These are phyloP conservation scores for Diaporthe humulicola DNA, from an alignment of 2,329 filamentous ascomycete genomes.

Conservation along the genomic window DNA sequence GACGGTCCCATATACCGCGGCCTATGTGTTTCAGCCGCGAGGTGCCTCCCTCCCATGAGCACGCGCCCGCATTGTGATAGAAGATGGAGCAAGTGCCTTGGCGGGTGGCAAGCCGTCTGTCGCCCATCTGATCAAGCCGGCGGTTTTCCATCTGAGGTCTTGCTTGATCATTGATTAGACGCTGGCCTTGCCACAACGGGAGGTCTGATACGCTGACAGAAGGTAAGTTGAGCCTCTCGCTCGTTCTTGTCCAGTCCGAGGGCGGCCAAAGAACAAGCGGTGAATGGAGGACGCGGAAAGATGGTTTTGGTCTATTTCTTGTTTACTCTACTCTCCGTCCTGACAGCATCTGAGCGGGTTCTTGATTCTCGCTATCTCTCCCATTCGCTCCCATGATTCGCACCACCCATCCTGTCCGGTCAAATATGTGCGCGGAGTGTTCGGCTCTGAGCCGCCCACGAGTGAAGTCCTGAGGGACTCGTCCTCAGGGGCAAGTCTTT, in stretches of 20 bases:
- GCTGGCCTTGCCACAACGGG: background rate
- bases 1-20: conserved; percentile 24
- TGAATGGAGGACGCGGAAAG: background rate
- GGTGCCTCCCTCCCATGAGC: conserved; percentile 7
- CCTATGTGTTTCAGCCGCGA: conserved; percentile 29
- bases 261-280: conserved; percentile 14
- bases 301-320: background rate
- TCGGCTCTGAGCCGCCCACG: background rate
- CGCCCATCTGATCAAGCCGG: conserved; percentile 30
- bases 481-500: conserved; percentile 24
- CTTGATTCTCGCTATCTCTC: background rate
- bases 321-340: background rate
- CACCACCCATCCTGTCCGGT: background rate
- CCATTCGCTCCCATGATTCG: background rate
- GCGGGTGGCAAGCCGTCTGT: conserved; percentile 23
- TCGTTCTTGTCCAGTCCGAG: background rate
- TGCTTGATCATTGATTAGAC: conserved; percentile 9
- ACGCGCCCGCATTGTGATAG: conserved; percentile 21
- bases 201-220: conserved; percentile 26
- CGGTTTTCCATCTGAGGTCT: conserved; percentile 5
- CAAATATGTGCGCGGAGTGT: background rate
- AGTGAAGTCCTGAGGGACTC: conserved; percentile 1
- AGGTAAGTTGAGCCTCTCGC: conserved; percentile 17
- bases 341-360: background rate
- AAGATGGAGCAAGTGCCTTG: conserved; percentile 7